These are phyloP conservation scores for Monsonia emarginata DNA, from an alignment of 441 rosid species.

Conservation along the genomic window DNA sequence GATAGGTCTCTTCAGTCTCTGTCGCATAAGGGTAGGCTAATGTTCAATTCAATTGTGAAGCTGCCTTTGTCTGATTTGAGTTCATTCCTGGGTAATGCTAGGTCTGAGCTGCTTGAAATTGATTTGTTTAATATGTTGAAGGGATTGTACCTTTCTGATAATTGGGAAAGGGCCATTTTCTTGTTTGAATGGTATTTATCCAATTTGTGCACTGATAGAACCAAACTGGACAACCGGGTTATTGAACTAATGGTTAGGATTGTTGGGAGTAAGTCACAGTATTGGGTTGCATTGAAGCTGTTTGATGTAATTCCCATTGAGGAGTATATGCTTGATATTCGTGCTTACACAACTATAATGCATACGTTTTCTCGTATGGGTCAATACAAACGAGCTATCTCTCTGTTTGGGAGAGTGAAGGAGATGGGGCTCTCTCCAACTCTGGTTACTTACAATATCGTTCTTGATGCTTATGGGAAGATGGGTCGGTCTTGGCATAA, in stretches of 20 bases:
- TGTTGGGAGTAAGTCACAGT: conserved; percentile 71
- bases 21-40: conserved; percentile 37
- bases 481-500: conserved; percentile 74
- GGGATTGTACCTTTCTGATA: conserved; percentile 48
- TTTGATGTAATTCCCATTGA: conserved; percentile 54
- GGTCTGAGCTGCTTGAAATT: conserved; percentile 38
- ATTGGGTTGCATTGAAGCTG: conserved; percentile 54
- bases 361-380: conserved; percentile 52
- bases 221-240: conserved; percentile 42
- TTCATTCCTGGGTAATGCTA: conserved; percentile 40
- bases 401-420: conserved; percentile 54
- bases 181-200: conserved; percentile 59
- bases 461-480: conserved; percentile 81
- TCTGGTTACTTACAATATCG: conserved; percentile 75
- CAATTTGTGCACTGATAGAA: conserved; percentile 21
- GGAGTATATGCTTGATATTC: conserved; percentile 49
- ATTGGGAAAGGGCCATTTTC: conserved; percentile 55
- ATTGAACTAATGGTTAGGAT: conserved; percentile 54
- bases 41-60: conserved; percentile 41
- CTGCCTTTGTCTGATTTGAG: conserved; percentile 38
- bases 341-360: conserved; percentile 63
- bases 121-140: conserved; percentile 56
- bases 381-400: conserved; percentile 46
- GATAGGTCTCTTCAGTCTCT: conserved; percentile 36
- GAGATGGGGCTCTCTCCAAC: conserved; percentile 58